These are phyloP conservation scores for Cladosporium sp. DNA, from an alignment of 2,329 filamentous ascomycete genomes.

Conservation along the genomic window DNA sequence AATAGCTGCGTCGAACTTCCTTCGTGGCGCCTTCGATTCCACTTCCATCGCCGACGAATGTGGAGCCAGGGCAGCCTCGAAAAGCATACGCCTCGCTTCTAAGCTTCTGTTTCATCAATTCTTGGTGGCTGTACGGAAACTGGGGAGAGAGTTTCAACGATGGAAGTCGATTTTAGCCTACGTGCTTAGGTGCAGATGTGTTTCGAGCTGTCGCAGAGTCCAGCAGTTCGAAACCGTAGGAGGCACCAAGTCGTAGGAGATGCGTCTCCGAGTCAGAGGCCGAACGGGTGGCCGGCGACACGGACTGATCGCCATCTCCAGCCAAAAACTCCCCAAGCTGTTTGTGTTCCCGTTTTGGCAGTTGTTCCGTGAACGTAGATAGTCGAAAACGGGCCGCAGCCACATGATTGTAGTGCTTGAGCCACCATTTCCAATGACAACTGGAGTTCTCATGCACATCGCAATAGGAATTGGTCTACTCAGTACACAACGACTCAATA, in stretches of 20 bases:
- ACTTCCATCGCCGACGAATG: background rate
- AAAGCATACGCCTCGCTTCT: background rate
- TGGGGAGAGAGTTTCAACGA: background rate
- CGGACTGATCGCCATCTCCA: slow-evolving; percentile 2
- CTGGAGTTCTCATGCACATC: background rate
- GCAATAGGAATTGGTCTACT: background rate
- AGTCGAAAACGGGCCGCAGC: background rate
- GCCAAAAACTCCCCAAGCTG: background rate
- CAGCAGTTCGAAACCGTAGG: background rate
- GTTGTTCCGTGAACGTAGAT: background rate
- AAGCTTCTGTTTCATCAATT: background rate
- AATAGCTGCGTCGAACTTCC: slow-evolving; percentile 2
- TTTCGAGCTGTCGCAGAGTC: background rate
- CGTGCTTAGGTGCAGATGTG: too few relatives aligned
- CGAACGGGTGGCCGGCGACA: background rate
- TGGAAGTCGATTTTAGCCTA: background rate
- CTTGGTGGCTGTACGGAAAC: background rate
- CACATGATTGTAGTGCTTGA: background rate
- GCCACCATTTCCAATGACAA: background rate
- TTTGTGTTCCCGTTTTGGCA: background rate
- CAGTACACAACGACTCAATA: too few relatives aligned
- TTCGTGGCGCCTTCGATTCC: slow-evolving; percentile 8
- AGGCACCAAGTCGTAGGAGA: background rate
- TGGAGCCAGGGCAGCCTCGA: background rate
- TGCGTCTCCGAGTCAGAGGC: background rate